These are phyloP conservation scores for Helminthosporium solani DNA, from an alignment of 2,329 filamentous ascomycete species.

Conservation along the genomic window DNA sequence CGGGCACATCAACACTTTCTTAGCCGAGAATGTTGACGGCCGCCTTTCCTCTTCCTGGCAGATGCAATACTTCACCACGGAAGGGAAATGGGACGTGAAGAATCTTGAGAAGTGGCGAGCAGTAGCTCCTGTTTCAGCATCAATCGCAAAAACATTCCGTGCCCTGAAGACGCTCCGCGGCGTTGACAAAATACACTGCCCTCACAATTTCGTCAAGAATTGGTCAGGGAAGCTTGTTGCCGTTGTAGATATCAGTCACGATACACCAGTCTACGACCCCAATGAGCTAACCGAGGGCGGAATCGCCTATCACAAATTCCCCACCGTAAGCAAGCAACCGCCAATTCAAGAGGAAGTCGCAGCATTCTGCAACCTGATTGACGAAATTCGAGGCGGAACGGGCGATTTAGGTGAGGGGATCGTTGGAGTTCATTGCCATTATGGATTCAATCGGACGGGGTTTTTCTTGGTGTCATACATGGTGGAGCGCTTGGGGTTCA, in stretches of 20 bases:
- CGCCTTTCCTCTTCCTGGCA: conserved; percentile 87
- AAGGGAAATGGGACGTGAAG: conserved; percentile 98
- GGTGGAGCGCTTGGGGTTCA: conserved; percentile 74
- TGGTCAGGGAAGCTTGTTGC: conserved; percentile 70
- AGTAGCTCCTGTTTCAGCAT: conserved; percentile 72
- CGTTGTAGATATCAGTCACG: conserved; percentile 88
- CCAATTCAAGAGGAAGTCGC: conserved; percentile 64
- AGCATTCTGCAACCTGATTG: conserved; percentile 60
- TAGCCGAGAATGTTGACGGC: conserved; percentile 71
- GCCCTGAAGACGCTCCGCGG: conserved; percentile 93
- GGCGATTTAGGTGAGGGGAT: conserved; percentile 49
- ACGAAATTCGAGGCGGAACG: conserved; percentile 41
- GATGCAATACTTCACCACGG: conserved; percentile 79
- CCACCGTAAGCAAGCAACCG: conserved; percentile 88
- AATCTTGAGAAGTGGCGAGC: conserved; percentile 90
- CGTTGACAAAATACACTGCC: conserved; percentile 80
- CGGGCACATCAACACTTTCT: conserved; percentile 79
- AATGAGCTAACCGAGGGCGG: conserved; percentile 47
- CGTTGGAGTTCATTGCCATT: conserved; percentile 90
- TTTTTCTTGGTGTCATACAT: conserved; percentile 89
- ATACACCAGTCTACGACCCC: conserved; percentile 86
- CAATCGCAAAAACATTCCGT: conserved; percentile 77
- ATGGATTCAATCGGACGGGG: conserved; percentile 91
- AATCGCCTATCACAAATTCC: conserved; percentile 70
- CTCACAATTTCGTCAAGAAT: conserved; percentile 65